A percentile compares a stretch with the other conserved stretches of the same genome.
Conservation (phyloP, 2,329 filamentous ascomycete species). For the Arthroderma uncinatum region DNA sequence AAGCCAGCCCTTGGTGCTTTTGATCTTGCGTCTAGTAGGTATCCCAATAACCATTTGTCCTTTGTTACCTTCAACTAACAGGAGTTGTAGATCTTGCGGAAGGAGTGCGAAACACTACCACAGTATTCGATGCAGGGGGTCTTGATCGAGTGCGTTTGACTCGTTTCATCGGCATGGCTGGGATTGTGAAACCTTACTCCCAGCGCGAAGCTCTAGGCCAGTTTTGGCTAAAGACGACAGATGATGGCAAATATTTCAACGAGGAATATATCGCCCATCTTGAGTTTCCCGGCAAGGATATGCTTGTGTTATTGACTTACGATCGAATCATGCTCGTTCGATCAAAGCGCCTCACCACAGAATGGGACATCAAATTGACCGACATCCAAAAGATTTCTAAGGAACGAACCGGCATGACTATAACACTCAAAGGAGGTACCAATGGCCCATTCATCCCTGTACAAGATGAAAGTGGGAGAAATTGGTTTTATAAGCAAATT, state of each 20-base stretch:
- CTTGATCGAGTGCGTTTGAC: conserved; percentile 90
- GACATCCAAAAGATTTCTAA: conserved; percentile 96
- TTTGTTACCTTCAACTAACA: conserved; percentile 11
- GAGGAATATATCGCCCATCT: conserved; percentile 95
- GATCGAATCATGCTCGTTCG: conserved; percentile 80
- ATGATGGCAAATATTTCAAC: conserved; percentile 96
- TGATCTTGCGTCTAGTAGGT: conserved; percentile 72
- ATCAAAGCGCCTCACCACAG: conserved; percentile 70
- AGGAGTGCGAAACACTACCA: conserved; percentile 96
- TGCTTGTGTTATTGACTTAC: conserved; percentile 82
- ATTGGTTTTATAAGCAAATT: conserved; percentile 57
- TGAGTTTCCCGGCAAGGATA: conserved; percentile 77
- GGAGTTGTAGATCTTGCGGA: conserved; percentile 60
- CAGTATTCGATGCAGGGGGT: conserved; percentile 89
- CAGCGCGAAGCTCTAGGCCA: conserved; percentile 92
- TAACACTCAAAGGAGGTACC: conserved; percentile 76
- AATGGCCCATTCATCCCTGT: conserved; percentile 94
- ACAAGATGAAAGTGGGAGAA: conserved; percentile 65
- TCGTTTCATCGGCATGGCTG: conserved; percentile 82
- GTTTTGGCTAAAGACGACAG: conserved; percentile 96
- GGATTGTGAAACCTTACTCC: conserved; percentile 86
- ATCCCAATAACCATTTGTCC: neutral
- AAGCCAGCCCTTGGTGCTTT: conserved; percentile 96
- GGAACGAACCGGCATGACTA: conserved; percentile 84
- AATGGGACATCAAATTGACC: conserved; percentile 94